These are phyloP conservation scores for Terfezia boudieri DNA, from an alignment of 495 filamentous ascomycete genomes.

Conservation along the genomic window DNA sequence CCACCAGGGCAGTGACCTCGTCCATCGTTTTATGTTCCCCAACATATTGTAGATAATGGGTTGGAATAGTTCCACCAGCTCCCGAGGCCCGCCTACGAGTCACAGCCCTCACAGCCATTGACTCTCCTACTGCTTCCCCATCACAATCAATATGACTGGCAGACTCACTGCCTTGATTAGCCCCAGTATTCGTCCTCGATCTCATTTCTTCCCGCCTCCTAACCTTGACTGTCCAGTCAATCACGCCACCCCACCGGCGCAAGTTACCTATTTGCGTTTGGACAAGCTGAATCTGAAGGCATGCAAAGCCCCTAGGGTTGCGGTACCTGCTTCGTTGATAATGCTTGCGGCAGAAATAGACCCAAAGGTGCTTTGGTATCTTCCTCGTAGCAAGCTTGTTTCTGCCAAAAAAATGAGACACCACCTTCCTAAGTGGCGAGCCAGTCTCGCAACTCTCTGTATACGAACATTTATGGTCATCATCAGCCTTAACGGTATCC, in stretches of 20 bases:
- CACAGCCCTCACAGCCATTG: background rate
- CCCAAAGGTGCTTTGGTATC: constrained; percentile 44
- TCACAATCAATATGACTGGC: constrained; percentile 10
- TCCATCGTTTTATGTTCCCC: constrained; percentile 16
- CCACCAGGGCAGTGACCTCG: constrained; percentile 16
- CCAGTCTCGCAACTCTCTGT: constrained; percentile 26
- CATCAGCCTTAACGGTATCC: background rate
- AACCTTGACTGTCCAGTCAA: constrained; percentile 25
- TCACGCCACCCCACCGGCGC: constrained; percentile 33
- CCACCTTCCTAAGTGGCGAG: constrained; percentile 40
- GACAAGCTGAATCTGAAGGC: constrained; percentile 37
- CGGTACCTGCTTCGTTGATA: constrained; percentile 60
- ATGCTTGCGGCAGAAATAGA: constrained; percentile 58
- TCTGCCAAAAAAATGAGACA: constrained; percentile 72
- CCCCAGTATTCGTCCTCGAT: background rate
- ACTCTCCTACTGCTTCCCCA: constrained; percentile 10
- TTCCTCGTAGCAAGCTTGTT: constrained; percentile 55
- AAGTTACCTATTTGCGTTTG: constrained; percentile 33
- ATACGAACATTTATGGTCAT: constrained; percentile 16
- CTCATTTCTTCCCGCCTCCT: constrained; percentile 31
- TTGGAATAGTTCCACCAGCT: constrained; percentile 6
- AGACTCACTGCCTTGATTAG: background rate
- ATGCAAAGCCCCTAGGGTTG: constrained; percentile 33
- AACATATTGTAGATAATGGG: background rate
- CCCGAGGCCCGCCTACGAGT: constrained; percentile 10